Evolutionary conservation across 257 asterid genomes (phyloP), one percentile per base, ranked within the genome.

Genomic region (Striga asiatica): DNA sequence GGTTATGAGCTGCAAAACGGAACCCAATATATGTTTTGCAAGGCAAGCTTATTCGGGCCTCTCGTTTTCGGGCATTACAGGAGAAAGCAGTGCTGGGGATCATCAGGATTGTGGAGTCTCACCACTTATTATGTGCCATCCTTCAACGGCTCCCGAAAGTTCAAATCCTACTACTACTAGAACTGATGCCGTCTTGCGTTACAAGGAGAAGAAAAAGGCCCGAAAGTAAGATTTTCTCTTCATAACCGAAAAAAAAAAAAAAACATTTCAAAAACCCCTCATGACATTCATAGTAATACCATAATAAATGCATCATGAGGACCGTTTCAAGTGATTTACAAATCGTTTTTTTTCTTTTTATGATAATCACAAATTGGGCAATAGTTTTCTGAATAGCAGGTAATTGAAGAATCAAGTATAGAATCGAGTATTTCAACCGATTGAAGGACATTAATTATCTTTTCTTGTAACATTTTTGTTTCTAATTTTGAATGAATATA

Each of bases 201-300:
- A 92, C 76, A 88, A 71, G 78, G 97, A 88, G 73, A 92, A 92
- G 91, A 92, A 87, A 74, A 92, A 92, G 79, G 65, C 79, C 2
- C 67, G 85, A 17, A 75, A 69, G 84, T 78, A 72, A 61, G 78
- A 50, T 51, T 39, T 37, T 41, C 6, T n/a, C 38, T 21, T 0
- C n/a, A n/a, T n/a, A n/a, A n/a, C n/a, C n/a, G n/a, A n/a, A n/a
- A n/a, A n/a, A n/a, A n/a, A n/a, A n/a, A n/a, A n/a, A 37, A 22
- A 37, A 60, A 2, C 18, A 25, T 22, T 46, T 21, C 24, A 11
- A n/a, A 0, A n/a, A n/a, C n/a, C n/a, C n/a, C 21, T 49, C 8
- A 57, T 53, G 28, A n/a, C 34, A 32, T 29, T 45, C n/a, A n/a
- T n/a, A n/a, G n/a, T n/a, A n/a, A n/a, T n/a, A n/a, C n/a, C n/a